Conservation (phyloP, 2,329 filamentous ascomycete genomes). For the Davidsoniella neocaledoniae region DNA sequence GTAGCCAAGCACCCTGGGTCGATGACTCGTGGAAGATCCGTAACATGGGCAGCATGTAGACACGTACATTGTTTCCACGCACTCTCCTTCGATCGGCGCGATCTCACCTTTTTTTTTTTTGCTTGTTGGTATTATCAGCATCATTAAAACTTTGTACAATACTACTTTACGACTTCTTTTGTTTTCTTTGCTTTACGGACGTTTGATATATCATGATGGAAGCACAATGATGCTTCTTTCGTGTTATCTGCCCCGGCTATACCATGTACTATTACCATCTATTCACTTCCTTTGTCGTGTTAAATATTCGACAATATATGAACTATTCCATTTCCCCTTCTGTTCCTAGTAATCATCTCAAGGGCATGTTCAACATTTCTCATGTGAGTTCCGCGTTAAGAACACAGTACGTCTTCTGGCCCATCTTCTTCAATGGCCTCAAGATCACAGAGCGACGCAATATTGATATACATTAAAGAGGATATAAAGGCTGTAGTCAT, state of each 20-base stretch:
- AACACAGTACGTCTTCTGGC: slow-evolving; percentile 48
- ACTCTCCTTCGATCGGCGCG: slow-evolving; percentile 6
- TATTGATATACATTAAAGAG: slow-evolving; percentile 23
- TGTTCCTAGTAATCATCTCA: slow-evolving; percentile 2
- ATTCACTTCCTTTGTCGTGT: not conserved
- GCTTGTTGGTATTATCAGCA: too few relatives aligned
- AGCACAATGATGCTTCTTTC: too few relatives aligned
- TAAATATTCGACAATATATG: not conserved
- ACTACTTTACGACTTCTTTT: slow-evolving; percentile 11
- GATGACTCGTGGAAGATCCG: slow-evolving; percentile 56
- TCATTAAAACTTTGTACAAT: slow-evolving; percentile 1
- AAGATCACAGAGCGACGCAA: slow-evolving; percentile 46
- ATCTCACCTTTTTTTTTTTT: slow-evolving; percentile 2
- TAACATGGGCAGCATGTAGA: slow-evolving; percentile 49
- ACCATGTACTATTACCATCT: slow-evolving; percentile 6
- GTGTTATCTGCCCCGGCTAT: not conserved
- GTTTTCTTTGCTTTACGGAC: slow-evolving; percentile 5
- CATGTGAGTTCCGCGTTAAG: slow-evolving; percentile 18
- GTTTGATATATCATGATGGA: slow-evolving; percentile 8
- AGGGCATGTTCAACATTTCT: too few relatives aligned
- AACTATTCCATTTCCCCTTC: not conserved
- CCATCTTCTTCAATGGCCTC: slow-evolving; percentile 29
- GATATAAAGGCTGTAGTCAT: too few relatives aligned
- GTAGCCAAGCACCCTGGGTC: slow-evolving; percentile 67
- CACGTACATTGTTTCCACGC: not conserved